Base-by-base conservation (phyloP, 2,329 filamentous ascomycete genomes). In the Boeremia lycopersici region DNA sequence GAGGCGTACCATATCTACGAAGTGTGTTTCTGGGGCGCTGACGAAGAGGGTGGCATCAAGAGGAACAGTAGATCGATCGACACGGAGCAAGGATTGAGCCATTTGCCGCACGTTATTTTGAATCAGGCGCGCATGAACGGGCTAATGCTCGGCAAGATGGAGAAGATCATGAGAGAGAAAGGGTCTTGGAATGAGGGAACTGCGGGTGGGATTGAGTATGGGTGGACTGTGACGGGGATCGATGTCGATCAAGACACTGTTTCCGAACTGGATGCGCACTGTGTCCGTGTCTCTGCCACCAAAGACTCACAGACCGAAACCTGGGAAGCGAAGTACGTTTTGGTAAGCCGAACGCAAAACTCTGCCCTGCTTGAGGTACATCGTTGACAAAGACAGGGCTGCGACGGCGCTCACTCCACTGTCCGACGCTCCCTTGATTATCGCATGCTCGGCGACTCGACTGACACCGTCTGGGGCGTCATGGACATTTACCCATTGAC, bases 51-150 rank as follows among this genome's bases (percentile, higher is more conserved):
- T 1, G 72, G 69, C 0, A 84, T 87, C 52, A 68, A 71, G 47
- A 62, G 71, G 45, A 68, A 73, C 51, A 71, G 67, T n/a, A 68
- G 72, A 26, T 79, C 81, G 0, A 76, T 83, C 2, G 86, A 88
- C 67, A 84, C 80, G 0, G 82, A 84, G 48, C 81, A 81, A 0
- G 86, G 84, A 0, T 75, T 88, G 42, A 86, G 82, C 45, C 81
- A 83, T 34, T 86, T 88, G 60, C 85, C 86, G 45, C 85, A 90
- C 72, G 82, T 86, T 2, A 86, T 89, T 9, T 67, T 92, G 40
- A 89, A 90, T 63, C 89, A 91, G 72, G 89, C 88, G 12, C 81
- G 87, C 3, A 84, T 90, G 62, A 89, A 91, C 64, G 77, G 43
- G 76, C 2, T 88, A 15, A 74, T 89, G 67, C 77, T 87, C 30